Percentiles rank a stretch among this genome's conserved stretches.
These are phyloP conservation scores for Colletotrichum gloeosporioides DNA, from an alignment of 2,329 filamentous ascomycete genomes.

Conservation along the genomic window DNA sequence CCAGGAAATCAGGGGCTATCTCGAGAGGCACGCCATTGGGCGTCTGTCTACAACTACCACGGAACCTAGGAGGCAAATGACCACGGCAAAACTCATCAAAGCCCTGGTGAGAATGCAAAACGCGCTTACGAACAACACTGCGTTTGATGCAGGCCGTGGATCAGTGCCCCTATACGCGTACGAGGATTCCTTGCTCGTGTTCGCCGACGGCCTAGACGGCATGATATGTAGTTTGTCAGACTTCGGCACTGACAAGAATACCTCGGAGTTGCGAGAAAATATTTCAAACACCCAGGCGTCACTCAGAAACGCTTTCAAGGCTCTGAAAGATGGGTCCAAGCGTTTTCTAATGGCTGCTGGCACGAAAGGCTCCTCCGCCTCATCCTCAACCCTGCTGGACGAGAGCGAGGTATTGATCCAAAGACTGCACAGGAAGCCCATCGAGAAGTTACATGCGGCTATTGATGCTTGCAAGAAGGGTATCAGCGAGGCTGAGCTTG, in stretches of 20 bases:
- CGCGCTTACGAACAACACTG: conserved; percentile 9
- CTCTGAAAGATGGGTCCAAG: conserved; percentile 5
- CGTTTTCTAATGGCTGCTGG: neutral
- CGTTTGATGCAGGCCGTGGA: conserved; percentile 11
- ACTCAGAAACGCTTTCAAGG: neutral
- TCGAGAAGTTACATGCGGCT: neutral
- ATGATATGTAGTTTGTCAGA: neutral
- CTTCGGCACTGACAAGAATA: too few species aligned
- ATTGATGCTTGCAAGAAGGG: neutral
- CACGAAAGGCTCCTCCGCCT: neutral
- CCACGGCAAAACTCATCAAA: neutral
- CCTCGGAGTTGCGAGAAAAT: neutral
- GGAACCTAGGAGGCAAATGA: neutral
- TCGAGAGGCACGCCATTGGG: neutral
- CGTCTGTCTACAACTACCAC: neutral
- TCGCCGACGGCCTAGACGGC: neutral
- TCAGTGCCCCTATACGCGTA: conserved; percentile 8
- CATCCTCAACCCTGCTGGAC: neutral
- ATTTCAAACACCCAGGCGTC: neutral
- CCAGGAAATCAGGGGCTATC: conserved; percentile 13
- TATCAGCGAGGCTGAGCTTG: neutral
- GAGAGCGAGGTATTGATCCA: neutral
- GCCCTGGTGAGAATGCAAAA: conserved; percentile 6
- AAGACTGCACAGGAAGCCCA: neutral
- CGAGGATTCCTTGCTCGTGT: conserved; percentile 8